Conservation (phyloP, 306 rosid species). For the Cicer judaicum region DNA sequence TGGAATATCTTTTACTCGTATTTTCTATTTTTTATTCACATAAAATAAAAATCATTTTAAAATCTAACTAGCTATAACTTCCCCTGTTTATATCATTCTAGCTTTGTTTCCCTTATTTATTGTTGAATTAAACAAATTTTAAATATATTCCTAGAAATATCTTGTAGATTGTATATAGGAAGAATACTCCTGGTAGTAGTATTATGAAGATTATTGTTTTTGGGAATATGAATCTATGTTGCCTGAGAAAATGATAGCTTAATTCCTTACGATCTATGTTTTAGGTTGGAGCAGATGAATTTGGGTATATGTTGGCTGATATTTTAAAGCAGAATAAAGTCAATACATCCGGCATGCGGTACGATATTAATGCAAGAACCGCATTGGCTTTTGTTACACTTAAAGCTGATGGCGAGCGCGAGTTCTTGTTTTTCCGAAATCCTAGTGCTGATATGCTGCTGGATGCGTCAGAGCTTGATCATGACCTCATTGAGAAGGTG, state of each 20-base stretch:
- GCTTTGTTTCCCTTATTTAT: neutral
- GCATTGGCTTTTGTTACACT: constrained; percentile 92
- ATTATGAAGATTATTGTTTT: neutral
- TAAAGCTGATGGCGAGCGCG: constrained; percentile 92
- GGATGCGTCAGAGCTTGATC: constrained; percentile 77
- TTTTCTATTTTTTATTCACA: neutral
- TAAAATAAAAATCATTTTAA: neutral
- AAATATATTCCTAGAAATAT: neutral
- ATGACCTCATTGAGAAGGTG: constrained; percentile 67
- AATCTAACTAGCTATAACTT: neutral
- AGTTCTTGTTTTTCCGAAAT: constrained; percentile 89
- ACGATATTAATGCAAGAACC: constrained; percentile 81
- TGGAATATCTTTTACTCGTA: neutral
- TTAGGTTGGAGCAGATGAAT: constrained; percentile 94
- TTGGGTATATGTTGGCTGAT: constrained; percentile 77
- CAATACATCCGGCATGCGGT: constrained; percentile 71
- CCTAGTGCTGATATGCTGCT: constrained; percentile 99
- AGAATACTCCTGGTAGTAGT: neutral
- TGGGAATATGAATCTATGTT: neutral
- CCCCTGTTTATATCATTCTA: neutral
- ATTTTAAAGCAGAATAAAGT: constrained; percentile 79
- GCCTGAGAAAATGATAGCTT: neutral
- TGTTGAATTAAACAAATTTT: neutral
- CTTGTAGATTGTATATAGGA: neutral
- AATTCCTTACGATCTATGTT: constrained; percentile 26